These are phyloP conservation scores for Aspergillus olivimuriae DNA, from an alignment of 495 filamentous ascomycete species.

Conservation along the genomic window DNA sequence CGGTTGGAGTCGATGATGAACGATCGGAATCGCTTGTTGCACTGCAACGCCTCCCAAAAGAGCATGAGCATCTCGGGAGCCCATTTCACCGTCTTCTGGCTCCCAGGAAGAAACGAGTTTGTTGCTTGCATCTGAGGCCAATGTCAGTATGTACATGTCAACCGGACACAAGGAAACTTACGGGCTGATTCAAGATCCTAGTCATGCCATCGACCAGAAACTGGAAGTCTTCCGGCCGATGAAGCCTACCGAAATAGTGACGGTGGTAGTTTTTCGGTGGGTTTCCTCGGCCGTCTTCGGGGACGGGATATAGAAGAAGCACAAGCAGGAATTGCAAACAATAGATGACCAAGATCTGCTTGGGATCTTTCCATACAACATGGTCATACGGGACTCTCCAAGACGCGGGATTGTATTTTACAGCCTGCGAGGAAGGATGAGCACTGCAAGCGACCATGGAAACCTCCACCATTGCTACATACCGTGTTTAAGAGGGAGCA, in stretches of 20 bases:
- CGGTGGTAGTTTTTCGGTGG: constrained; percentile 85
- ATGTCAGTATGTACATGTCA: neutral
- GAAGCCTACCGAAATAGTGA: constrained; percentile 84
- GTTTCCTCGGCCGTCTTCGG: constrained; percentile 56
- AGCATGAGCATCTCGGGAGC: constrained; percentile 95
- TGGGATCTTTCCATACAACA: constrained; percentile 88
- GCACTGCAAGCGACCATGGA: neutral
- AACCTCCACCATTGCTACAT: constrained; percentile 32
- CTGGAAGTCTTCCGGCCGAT: constrained; percentile 95
- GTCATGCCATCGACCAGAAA: constrained; percentile 97
- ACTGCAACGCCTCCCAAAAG: constrained; percentile 96
- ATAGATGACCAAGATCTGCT: constrained; percentile 85
- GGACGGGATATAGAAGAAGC: constrained; percentile 83
- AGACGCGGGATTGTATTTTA: constrained; percentile 93
- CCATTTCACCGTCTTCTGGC: constrained; percentile 74
- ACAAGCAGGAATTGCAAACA: constrained; percentile 87
- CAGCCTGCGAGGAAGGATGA: constrained; percentile 48
- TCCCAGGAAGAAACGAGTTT: constrained; percentile 81
- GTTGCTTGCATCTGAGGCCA: constrained; percentile 67
- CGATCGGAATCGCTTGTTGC: constrained; percentile 94
- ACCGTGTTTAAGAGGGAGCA: constrained; percentile 97
- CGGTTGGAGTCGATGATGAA: constrained; percentile 96
- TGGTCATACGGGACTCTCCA: constrained; percentile 97
- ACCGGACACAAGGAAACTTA: constrained; percentile 16
- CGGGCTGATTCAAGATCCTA: constrained; percentile 83